Evolutionary conservation across 495 filamentous ascomycete genomes (phyloP).

Genomic region (Penicillium desertorum): DNA sequence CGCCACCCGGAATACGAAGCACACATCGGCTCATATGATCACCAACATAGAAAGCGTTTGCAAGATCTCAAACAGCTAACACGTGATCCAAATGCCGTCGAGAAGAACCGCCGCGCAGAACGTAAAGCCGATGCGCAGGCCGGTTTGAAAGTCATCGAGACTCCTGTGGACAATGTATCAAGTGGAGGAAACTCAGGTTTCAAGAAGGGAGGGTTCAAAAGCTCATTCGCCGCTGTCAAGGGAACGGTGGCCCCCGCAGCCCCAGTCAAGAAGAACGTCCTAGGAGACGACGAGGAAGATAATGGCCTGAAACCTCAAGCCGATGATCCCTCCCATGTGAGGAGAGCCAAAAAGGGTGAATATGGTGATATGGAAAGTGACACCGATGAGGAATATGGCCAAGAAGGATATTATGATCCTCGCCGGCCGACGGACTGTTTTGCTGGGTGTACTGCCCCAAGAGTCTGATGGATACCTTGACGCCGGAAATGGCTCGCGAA

Average conservation of each 20-base stretch:
- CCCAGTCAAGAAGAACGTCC: conserved; percentile 45
- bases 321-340: neutral
- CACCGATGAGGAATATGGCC: conserved; percentile 47
- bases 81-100: conserved; percentile 55
- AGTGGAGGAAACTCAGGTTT: conserved; percentile 32
- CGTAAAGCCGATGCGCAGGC: conserved; percentile 62
- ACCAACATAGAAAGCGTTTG: conserved; percentile 62
- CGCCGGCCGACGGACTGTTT: conserved; percentile 52
- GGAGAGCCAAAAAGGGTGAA: neutral
- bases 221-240: conserved; percentile 55
- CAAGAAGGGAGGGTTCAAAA: conserved; percentile 64
- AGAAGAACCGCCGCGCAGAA: conserved; percentile 68
- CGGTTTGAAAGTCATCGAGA: conserved; percentile 43
- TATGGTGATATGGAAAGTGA: conserved; percentile 39
- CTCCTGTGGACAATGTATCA: conserved; percentile 17
- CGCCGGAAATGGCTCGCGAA: neutral
- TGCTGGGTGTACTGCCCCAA: conserved; percentile 35
- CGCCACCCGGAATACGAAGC: conserved; percentile 63
- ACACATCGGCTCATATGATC: conserved; percentile 61
- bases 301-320: conserved; percentile 13
- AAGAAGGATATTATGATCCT: conserved; percentile 53
- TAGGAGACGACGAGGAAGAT: conserved; percentile 46
- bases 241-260: conserved; percentile 27
- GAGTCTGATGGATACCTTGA: conserved; percentile 8
- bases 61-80: conserved; percentile 63